Evolutionary conservation across 768 basidiomycete genomes (phyloP).

Genomic region (Suillus subluteus): DNA sequence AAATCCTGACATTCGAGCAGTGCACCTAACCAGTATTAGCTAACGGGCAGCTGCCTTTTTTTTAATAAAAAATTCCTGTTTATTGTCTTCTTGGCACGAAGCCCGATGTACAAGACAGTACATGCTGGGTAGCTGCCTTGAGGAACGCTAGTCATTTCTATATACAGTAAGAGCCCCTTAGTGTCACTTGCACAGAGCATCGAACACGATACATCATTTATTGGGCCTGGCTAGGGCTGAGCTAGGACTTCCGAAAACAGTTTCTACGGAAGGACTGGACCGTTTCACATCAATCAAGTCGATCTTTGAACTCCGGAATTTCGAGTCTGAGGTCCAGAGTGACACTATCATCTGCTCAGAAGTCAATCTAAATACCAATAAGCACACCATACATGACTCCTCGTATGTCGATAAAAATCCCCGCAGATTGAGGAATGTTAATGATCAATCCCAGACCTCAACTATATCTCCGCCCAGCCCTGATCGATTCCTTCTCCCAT

Average conservation of each 20-base stretch:
- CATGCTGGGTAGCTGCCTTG: not conserved
- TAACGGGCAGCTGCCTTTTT: not conserved
- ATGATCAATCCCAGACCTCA: conserved; percentile 11
- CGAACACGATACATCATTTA: not conserved
- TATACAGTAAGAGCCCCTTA: not conserved
- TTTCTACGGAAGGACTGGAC: not conserved
- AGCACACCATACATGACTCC: not conserved
- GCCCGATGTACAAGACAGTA: no score
- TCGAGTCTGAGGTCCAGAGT: not conserved
- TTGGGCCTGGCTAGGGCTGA: not conserved
- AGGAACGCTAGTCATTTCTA: not conserved
- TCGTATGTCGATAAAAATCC: not conserved
- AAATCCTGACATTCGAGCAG: not conserved
- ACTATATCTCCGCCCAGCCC: conserved; percentile 40
- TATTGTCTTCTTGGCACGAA: no score
- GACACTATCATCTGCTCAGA: not conserved
- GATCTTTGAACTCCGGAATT: not conserved
- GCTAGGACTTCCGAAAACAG: not conserved
- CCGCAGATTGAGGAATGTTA: not conserved
- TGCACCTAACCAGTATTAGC: not conserved
- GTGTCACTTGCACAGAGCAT: not conserved
- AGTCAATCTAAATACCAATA: not conserved
- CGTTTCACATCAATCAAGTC: not conserved
- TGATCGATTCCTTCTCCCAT: conserved; percentile 63
- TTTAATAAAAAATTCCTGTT: no score